Evolutionary conservation across 2,329 filamentous ascomycete genomes (phyloP), one percentile per base, ranked within the genome.

Genomic region (Colletotrichum acutatum): DNA sequence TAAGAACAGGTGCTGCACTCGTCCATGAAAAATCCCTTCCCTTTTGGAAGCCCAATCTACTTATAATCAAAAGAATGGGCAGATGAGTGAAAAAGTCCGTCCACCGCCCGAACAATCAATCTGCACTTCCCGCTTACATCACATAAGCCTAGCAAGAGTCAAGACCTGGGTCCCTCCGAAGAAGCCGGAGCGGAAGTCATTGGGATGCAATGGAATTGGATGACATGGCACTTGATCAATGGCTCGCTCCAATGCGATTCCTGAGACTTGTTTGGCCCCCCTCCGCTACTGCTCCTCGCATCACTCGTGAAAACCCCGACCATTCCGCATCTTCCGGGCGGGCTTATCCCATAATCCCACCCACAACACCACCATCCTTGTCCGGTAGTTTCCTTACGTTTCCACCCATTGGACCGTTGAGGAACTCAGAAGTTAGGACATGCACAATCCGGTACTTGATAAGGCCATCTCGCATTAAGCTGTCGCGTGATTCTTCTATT

Each of bases 171-270:
- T 42, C 37, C 30, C 71, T 71, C 71, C 71, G 71, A 73, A 71
- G 66, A 71, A 57, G 71, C 71, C 71, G 71, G 71, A 66, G 71
- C 71, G 71, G 71, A 66, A 73, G 66, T 61, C 56, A 59, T 19
- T 66, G 70, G 66, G 26, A 22, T 34, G 32, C 28, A n/a, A 37
- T 63, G 32, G 32, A 34, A 34, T 34, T 34, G 32, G 32, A 34
- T 34, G 57, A 30, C 63, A 54, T 59, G 63, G 42, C 56, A 59
- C 46, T 57, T 42, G 34, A 56, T 60, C n/a, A 60, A 49, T 58
- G 57, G 53, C 37, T 54, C 54, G 60, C 42, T 54, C 66, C 46
- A 49, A 61, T 37, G 49, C 56, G 14, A 7, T 49, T 60, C 42
- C 70, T 60, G 32, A 60, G 22, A 63, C 61, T 65, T 53, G n/a